A percentile compares a stretch with the other conserved stretches of the same genome.
These are phyloP conservation scores for Aeminium ludgeri DNA, from an alignment of 495 filamentous ascomycete genomes.

Conservation along the genomic window DNA sequence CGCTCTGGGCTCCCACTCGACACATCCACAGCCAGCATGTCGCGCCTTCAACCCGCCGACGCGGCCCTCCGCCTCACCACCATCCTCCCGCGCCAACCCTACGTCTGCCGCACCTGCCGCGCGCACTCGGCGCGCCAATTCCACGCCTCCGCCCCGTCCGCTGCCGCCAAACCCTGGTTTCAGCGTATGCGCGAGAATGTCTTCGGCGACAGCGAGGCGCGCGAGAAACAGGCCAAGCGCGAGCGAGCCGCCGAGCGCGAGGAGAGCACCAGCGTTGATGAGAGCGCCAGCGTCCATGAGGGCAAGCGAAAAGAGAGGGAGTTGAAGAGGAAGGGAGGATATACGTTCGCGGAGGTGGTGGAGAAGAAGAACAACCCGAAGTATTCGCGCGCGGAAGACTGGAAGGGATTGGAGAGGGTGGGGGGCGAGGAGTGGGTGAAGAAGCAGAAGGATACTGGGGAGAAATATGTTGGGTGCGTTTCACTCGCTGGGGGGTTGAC, in stretches of 20 bases:
- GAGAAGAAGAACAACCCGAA: conserved; percentile 4
- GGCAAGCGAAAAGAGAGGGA: too few species aligned
- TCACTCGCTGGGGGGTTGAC: not conserved
- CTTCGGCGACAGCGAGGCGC: conserved; percentile 6
- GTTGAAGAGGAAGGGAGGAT: conserved; percentile 1
- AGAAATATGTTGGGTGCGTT: conserved; percentile 8
- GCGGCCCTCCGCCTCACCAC: conserved; percentile 9
- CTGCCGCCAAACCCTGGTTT: conserved; percentile 6
- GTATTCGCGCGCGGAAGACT: conserved; percentile 42
- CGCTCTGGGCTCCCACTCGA: not conserved
- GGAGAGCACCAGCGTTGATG: not conserved
- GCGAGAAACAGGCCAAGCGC: not conserved
- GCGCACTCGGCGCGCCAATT: conserved; percentile 9
- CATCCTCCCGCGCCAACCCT: not conserved
- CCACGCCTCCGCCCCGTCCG: conserved; percentile 1
- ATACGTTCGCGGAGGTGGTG: conserved; percentile 10
- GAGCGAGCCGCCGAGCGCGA: not conserved
- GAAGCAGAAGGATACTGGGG: conserved; percentile 25
- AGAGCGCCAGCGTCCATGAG: not conserved
- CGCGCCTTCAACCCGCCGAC: conserved; percentile 4
- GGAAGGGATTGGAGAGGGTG: conserved; percentile 40
- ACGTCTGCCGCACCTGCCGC: conserved; percentile 14
- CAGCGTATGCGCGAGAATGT: conserved; percentile 3
- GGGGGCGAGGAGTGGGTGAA: conserved; percentile 36
- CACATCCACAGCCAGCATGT: not conserved